Evolutionary conservation across 1,284 basidiomycete species (phyloP).

Genomic region (Trichosporon coremiiforme): DNA sequence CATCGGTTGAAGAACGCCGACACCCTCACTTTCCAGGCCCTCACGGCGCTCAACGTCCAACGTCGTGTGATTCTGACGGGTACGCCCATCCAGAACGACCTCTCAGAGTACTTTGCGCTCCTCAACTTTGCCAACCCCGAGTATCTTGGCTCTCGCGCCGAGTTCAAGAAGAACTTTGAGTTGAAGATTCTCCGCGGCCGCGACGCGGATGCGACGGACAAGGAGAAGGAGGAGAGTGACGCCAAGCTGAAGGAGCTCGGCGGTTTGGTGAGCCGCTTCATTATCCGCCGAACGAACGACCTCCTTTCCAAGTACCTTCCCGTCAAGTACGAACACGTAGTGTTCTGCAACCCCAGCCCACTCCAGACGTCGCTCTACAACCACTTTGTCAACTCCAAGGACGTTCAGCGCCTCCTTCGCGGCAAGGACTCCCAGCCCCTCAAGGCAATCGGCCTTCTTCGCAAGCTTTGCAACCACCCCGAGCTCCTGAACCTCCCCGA

Average conservation of each 20-base stretch:
- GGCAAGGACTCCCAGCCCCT: slow-evolving; percentile 92
- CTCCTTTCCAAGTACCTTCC: slow-evolving; percentile 96
- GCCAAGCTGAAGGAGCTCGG: slow-evolving; percentile 92
- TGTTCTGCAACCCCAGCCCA: slow-evolving; percentile 87
- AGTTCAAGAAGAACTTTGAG: slow-evolving; percentile 98
- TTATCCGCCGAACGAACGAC: slow-evolving; percentile 96
- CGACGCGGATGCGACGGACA: slow-evolving; percentile 84
- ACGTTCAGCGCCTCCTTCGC: slow-evolving; percentile 86
- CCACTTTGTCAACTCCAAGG: slow-evolving; percentile 90
- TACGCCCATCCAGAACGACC: slow-evolving; percentile 94
- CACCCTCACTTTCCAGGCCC: slow-evolving; percentile 82
- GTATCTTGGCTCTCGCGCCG: slow-evolving; percentile 84
- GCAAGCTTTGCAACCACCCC: slow-evolving; percentile 98
- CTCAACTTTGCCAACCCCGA: slow-evolving; percentile 97
- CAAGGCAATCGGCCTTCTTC: slow-evolving; percentile 94
- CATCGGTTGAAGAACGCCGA: slow-evolving; percentile 97
- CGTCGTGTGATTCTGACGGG: slow-evolving; percentile 96
- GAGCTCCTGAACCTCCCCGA: slow-evolving; percentile 84
- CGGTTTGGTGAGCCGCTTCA: slow-evolving; percentile 89
- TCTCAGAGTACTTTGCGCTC: slow-evolving; percentile 95
- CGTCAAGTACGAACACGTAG: slow-evolving; percentile 99
- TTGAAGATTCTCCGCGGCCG: slow-evolving; percentile 89
- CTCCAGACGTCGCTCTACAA: slow-evolving; percentile 89
- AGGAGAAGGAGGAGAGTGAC: slow-evolving; percentile 78
- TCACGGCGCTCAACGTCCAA: slow-evolving; percentile 82